phyloP scores from a whole-genome alignment of 768 basidiomycete genomes.

The Mycena capillaripes region DNA sequence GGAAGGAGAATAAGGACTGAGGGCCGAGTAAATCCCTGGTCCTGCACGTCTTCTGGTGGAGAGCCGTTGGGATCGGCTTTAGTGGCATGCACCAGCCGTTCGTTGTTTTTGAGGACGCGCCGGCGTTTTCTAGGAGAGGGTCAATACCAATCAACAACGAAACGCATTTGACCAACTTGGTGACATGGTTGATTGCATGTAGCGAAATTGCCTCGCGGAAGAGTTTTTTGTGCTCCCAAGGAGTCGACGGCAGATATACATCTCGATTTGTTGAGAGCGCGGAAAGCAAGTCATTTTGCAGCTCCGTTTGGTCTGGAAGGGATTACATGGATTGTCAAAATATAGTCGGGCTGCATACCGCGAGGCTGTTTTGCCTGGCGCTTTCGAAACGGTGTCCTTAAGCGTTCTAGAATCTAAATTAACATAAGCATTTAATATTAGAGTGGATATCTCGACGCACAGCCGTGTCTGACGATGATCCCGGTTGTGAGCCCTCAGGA shows the following conservation, averaged over 20 bases:
- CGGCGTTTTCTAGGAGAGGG: conserved; percentile 82
- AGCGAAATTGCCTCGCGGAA: conserved; percentile 80
- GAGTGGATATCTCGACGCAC: conserved; percentile 37
- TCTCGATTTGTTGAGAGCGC: conserved; percentile 79
- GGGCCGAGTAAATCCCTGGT: conserved; percentile 98
- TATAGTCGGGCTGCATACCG: conserved; percentile 55
- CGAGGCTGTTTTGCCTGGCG: conserved; percentile 66
- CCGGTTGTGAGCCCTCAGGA: conserved; percentile 55
- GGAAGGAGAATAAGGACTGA: conserved; percentile 94
- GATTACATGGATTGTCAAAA: not conserved
- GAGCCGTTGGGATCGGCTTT: conserved; percentile 67
- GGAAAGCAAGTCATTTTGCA: conserved; percentile 80
- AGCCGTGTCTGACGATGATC: conserved; percentile 44
- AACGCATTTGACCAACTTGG: conserved; percentile 72
- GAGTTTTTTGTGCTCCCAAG: conserved; percentile 73
- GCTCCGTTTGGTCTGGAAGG: conserved; percentile 60
- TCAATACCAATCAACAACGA: conserved; percentile 8
- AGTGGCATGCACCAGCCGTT: conserved; percentile 82
- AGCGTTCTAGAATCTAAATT: conserved; percentile 67
- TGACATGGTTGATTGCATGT: conserved; percentile 90
- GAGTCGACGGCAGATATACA: conserved; percentile 77
- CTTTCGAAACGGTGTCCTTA: conserved; percentile 67
- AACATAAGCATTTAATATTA: not conserved
- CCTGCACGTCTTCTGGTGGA: conserved; percentile 84
- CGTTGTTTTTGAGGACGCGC: conserved; percentile 93